These are phyloP conservation scores for Moniliella sp. DNA, from an alignment of 1,284 basidiomycete species.

Conservation along the genomic window DNA sequence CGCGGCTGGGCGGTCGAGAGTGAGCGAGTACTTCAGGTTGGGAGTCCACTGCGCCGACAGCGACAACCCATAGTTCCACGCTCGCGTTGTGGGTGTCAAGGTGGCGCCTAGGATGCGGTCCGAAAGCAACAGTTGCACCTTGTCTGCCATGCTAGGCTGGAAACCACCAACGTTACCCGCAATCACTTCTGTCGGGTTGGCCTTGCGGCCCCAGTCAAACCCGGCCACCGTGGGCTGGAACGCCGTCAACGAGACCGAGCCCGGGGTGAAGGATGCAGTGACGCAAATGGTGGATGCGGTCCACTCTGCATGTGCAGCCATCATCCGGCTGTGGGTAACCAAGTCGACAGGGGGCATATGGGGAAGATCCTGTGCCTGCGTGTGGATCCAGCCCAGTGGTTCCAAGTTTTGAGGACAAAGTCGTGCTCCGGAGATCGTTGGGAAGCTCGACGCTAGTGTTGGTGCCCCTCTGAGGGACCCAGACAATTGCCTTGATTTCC, in stretches of 20 bases:
- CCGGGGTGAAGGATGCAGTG: constrained; percentile 86
- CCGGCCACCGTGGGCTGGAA: constrained; percentile 71
- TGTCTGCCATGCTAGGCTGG: constrained; percentile 80
- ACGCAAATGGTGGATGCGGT: constrained; percentile 81
- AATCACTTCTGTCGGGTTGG: constrained; percentile 53
- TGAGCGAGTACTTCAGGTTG: constrained; percentile 61
- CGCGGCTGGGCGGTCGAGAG: constrained; percentile 64
- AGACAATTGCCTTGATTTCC: constrained; percentile 87
- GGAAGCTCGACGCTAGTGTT: constrained; percentile 75
- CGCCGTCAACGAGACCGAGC: constrained; percentile 79
- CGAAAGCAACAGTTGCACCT: constrained; percentile 76
- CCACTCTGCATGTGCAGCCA: constrained; percentile 87
- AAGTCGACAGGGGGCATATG: constrained; percentile 70
- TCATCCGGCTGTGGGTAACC: constrained; percentile 81
- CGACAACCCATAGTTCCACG: constrained; percentile 32
- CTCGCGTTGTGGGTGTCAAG: constrained; percentile 12
- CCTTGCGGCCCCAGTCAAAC: constrained; percentile 93
- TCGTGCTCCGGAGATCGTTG: too few species aligned
- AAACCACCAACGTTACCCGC: constrained; percentile 45
- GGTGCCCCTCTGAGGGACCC: constrained; percentile 85
- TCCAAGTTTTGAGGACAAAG: constrained; percentile 84
- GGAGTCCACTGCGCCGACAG: constrained; percentile 76
- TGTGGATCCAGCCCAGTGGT: constrained; percentile 93
- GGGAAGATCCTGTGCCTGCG: constrained; percentile 44
- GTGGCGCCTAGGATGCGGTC: constrained; percentile 42